Base-by-base conservation (phyloP, 108 stramenopile species). In the Nannochloropsis gaditana region DNA sequence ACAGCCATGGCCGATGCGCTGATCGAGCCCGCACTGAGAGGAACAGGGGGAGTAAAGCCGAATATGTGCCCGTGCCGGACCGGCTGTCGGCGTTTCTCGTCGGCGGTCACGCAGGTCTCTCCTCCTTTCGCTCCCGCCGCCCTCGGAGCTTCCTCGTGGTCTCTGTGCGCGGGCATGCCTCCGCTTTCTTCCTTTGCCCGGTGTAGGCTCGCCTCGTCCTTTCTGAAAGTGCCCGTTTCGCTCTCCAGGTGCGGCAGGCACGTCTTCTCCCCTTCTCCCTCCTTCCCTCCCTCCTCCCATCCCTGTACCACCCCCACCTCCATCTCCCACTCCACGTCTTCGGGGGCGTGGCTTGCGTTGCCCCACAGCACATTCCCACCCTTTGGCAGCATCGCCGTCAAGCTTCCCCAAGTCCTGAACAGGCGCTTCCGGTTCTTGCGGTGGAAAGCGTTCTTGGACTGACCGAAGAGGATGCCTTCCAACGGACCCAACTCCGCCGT, bases 351-450 rank as follows among this genome's bases (percentile, higher is more conserved):
- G 15, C 19, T 73, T 21, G 10, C 10, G 19, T 31, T 42, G 21
- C 85, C 85, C 85, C 85, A 85, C 31, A 85, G 17, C 41, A 9
- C 42, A 15, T 43, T 80, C 10, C 85, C 85, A 9, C 85, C 85
- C 47, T 43, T 31, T 9, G 85, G 85, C 2, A 85, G 81, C 81
- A 85, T 42, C 81, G 81, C 11, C 21, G 81, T 42, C 43, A 82
- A 5, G 17, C 44, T 44, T 3, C n/a, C n/a, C 45, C 44, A n/a
- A 11, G 9, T 44, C 10, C 82, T 80, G 10, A 82, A 85, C 8
- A 81, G 17, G 41, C 21, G 19, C 21, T 47, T 21, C 3, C 31
- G 21, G 41, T 11, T 9, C 45, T 9, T 82, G 2, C 17, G n/a
- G 2, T 80, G 43, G 15, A 82, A 11, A 10, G 15, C 21, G 45